These are phyloP conservation scores for Hymenoscyphus repandus DNA, from an alignment of 2,329 filamentous ascomycete genomes.

Conservation along the genomic window DNA sequence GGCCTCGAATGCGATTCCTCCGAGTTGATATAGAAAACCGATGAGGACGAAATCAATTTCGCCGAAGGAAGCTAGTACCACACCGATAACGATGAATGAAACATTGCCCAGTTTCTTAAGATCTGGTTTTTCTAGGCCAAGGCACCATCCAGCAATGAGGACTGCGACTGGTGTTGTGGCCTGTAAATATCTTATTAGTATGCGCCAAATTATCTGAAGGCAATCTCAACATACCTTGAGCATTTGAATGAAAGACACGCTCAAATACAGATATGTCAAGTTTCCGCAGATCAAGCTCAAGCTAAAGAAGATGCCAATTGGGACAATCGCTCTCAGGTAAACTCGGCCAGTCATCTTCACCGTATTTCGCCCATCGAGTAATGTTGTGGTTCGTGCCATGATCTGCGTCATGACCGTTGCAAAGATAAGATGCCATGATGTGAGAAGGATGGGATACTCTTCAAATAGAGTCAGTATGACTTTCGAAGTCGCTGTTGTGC, in stretches of 20 bases:
- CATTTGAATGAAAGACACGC: slow-evolving; percentile 98
- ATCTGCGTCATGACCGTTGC: slow-evolving; percentile 92
- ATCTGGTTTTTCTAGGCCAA: slow-evolving; percentile 75
- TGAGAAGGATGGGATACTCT: slow-evolving; percentile 76
- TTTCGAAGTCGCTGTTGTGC: neutral
- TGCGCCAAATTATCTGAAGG: neutral
- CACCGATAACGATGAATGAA: slow-evolving; percentile 88
- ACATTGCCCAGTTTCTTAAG: slow-evolving; percentile 87
- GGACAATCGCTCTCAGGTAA: slow-evolving; percentile 88
- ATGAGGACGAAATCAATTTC: slow-evolving; percentile 88
- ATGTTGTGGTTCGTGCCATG: slow-evolving; percentile 79
- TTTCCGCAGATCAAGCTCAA: slow-evolving; percentile 95
- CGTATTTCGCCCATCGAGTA: slow-evolving; percentile 90
- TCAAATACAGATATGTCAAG: slow-evolving; percentile 90
- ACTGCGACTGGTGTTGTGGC: slow-evolving; percentile 94
- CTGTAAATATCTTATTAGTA: slow-evolving; percentile 37
- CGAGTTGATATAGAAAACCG: slow-evolving; percentile 74
- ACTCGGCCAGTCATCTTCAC: slow-evolving; percentile 96
- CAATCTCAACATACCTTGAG: slow-evolving; percentile 63
- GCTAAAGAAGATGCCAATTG: slow-evolving; percentile 94
- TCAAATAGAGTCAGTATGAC: slow-evolving; percentile 28
- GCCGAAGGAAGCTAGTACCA: slow-evolving; percentile 88
- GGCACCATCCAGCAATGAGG: slow-evolving; percentile 79
- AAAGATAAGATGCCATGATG: slow-evolving; percentile 92
- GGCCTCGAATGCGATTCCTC: slow-evolving; percentile 76